Evolutionary conservation across 768 basidiomycete genomes (phyloP).

Genomic region (Suillus sp.): DNA sequence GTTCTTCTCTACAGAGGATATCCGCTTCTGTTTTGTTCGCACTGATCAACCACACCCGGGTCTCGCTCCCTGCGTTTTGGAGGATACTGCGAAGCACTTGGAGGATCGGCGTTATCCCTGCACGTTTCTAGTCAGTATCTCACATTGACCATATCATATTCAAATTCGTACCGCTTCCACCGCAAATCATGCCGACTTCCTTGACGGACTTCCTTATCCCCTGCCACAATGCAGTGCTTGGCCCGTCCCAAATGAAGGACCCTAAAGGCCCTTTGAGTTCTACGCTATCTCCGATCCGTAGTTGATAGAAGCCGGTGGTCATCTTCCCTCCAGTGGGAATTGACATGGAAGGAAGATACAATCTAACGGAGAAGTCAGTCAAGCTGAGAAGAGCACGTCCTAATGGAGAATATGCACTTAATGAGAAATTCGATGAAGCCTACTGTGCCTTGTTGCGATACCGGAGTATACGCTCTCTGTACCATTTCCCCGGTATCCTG

Average conservation of each 20-base stretch:
- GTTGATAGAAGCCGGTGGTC: constrained; percentile 48
- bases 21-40: constrained; percentile 50
- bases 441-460: constrained; percentile 43
- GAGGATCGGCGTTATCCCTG: constrained; percentile 58
- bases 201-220: constrained; percentile 37
- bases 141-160: neutral
- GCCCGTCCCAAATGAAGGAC: constrained; percentile 53
- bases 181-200: constrained; percentile 57
- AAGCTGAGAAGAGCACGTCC: neutral
- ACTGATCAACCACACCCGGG: constrained; percentile 49
- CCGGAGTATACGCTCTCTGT: constrained; percentile 62
- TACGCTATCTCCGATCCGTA: constrained; percentile 49
- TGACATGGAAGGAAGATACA: constrained; percentile 42
- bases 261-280: constrained; percentile 65
- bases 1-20: constrained; percentile 52
- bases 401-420: constrained; percentile 39
- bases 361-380: constrained; percentile 28
- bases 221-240: constrained; percentile 39
- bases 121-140: neutral
- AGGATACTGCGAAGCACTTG: constrained; percentile 55
- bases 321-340: constrained; percentile 54
- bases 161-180: constrained; percentile 48
- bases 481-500: constrained; percentile 47
- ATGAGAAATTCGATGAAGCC: constrained; percentile 57
- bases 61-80: constrained; percentile 40